Conservation (phyloP, 441 rosid species). For the Populus hybrid region DNA sequence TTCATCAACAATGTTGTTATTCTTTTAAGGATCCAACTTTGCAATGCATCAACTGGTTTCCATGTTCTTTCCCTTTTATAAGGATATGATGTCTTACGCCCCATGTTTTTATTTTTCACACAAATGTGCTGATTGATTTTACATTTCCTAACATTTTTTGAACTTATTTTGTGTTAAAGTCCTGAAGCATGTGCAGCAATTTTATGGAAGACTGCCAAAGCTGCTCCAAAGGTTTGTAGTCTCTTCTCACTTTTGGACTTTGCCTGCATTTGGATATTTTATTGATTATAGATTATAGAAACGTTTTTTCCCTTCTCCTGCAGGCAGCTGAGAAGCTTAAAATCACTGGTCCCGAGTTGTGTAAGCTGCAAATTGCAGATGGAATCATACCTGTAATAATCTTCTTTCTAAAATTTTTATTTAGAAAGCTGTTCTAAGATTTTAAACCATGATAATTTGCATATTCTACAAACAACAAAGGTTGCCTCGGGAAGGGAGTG, state of each 20-base stretch:
- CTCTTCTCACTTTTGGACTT: constrained; percentile 11
- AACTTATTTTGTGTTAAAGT: constrained; percentile 33
- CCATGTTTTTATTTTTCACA: not conserved
- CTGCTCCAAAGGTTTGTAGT: constrained; percentile 71
- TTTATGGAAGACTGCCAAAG: constrained; percentile 85
- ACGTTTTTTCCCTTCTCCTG: not conserved
- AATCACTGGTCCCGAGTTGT: constrained; percentile 71
- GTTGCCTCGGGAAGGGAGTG: not conserved
- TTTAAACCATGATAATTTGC: not conserved
- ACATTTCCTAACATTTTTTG: constrained; percentile 1
- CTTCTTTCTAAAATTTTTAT: not conserved
- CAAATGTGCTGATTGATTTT: not conserved
- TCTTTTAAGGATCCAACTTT: not conserved
- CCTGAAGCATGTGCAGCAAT: constrained; percentile 98
- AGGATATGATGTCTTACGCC: not conserved
- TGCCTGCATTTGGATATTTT: constrained; percentile 12
- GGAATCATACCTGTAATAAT: constrained; percentile 74
- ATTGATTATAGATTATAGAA: constrained; percentile 9
- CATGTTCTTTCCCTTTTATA: not conserved
- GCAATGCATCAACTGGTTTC: not conserved
- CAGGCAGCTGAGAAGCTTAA: constrained; percentile 93
- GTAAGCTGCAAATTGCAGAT: constrained; percentile 72
- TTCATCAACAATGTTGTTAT: not conserved
- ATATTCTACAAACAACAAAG: not conserved
- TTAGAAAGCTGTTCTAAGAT: constrained; percentile 3